phyloP scores from a whole-genome alignment of 2,329 filamentous ascomycete species.

The Lasiodiplodia sp. region DNA sequence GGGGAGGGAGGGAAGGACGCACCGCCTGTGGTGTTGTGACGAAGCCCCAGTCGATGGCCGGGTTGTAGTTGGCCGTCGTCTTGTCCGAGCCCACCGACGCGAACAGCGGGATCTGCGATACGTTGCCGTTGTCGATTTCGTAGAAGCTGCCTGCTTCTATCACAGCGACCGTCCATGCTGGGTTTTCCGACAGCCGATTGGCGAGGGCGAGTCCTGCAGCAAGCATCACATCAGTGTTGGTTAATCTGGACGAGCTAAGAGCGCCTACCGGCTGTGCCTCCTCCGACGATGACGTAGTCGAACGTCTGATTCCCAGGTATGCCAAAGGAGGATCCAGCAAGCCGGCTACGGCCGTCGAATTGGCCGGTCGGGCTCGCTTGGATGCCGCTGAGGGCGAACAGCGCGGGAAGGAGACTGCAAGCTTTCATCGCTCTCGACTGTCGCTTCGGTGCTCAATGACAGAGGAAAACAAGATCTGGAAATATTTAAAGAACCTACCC shows the following conservation, averaged over 20 bases:
- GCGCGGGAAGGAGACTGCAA: too few relatives aligned
- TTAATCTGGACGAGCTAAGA: too few relatives aligned
- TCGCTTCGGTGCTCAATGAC: too few relatives aligned
- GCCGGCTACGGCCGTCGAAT: too few relatives aligned
- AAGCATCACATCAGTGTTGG: too few relatives aligned
- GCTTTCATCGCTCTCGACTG: too few relatives aligned
- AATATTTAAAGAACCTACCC: too few relatives aligned
- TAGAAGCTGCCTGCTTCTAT: slow-evolving; percentile 31
- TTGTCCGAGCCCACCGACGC: slow-evolving; percentile 32
- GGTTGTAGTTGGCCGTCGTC: slow-evolving; percentile 34
- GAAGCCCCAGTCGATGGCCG: slow-evolving; percentile 39
- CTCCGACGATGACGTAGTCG: slow-evolving; percentile 31
- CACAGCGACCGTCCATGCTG: slow-evolving; percentile 19
- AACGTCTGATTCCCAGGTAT: neutral
- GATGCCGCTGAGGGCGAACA: too few relatives aligned
- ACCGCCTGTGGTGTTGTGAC: slow-evolving; percentile 32
- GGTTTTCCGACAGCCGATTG: slow-evolving; percentile 11
- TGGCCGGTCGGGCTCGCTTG: too few relatives aligned
- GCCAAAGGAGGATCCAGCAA: too few relatives aligned
- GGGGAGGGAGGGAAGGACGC: too few relatives aligned
- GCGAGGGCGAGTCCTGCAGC: slow-evolving; percentile 3
- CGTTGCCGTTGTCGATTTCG: slow-evolving; percentile 38
- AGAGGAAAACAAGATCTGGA: too few relatives aligned
- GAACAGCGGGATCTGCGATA: slow-evolving; percentile 35
- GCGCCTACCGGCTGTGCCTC: slow-evolving; percentile 18